phyloP scores from a whole-genome alignment of 768 basidiomycete species.

The Crassisporium funariophilum region DNA sequence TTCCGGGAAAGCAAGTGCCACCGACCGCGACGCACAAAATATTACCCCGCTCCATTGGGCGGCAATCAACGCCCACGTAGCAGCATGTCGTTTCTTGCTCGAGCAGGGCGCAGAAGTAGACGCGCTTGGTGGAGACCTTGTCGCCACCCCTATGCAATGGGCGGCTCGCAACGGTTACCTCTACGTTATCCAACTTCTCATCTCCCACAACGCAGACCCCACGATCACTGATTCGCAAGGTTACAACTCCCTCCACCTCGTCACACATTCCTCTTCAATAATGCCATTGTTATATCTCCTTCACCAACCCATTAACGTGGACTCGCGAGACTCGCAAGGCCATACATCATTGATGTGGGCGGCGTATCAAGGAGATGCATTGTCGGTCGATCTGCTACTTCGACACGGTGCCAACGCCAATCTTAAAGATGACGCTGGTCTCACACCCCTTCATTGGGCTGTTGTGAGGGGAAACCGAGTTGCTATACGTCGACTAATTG shows the following conservation, averaged over 20 bases:
- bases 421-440: constrained; percentile 75
- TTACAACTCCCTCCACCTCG: constrained; percentile 94
- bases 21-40: constrained; percentile 86
- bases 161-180: constrained; percentile 96
- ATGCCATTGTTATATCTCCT: constrained; percentile 93
- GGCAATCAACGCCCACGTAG: constrained; percentile 93
- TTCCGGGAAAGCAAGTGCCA: constrained; percentile 68
- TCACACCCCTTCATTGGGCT: constrained; percentile 95
- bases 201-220: constrained; percentile 90
- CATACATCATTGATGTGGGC: constrained; percentile 99
- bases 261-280: constrained; percentile 91
- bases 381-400: constrained; percentile 89
- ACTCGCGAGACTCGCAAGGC: constrained; percentile 87
- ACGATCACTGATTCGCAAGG: constrained; percentile 90
- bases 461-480: constrained; percentile 92
- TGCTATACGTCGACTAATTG: constrained; percentile 82
- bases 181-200: constrained; percentile 90
- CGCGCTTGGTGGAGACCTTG: constrained; percentile 89
- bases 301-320: constrained; percentile 91
- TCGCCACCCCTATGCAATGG: constrained; percentile 97
- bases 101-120: constrained; percentile 96
- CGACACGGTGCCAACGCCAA: constrained; percentile 84
- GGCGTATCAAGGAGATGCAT: constrained; percentile 96
- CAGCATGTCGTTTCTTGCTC: constrained; percentile 82
- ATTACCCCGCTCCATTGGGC: constrained; percentile 99